Percentiles rank a stretch among this genome's conserved stretches.
These are phyloP conservation scores for Ogataea corticis DNA, from an alignment of 805 yeast species.

Conservation along the genomic window DNA sequence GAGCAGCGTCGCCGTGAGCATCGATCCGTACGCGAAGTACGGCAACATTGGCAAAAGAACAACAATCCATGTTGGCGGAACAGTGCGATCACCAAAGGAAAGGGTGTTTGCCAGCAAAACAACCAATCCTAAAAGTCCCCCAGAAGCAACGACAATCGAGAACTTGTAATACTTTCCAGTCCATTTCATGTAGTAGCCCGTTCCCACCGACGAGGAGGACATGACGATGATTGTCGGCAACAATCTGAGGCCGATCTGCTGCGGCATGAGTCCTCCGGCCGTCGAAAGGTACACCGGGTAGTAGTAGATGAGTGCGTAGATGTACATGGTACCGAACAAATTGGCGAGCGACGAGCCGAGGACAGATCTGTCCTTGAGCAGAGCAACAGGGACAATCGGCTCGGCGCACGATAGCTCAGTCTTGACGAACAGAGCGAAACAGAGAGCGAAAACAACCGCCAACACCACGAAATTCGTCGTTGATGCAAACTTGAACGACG, in stretches of 20 bases:
- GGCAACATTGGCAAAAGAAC: slow-evolving; percentile 47
- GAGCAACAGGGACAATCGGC: slow-evolving; percentile 62
- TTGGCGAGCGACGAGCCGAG: slow-evolving; percentile 64
- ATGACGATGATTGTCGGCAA: slow-evolving; percentile 62
- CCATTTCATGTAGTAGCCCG: slow-evolving; percentile 63
- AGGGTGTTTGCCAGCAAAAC: slow-evolving; percentile 20
- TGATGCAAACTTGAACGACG: slow-evolving; percentile 44
- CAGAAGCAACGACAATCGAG: slow-evolving; percentile 40
- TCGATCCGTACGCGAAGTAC: slow-evolving; percentile 55
- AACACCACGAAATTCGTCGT: slow-evolving; percentile 42
- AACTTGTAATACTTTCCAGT: slow-evolving; percentile 61
- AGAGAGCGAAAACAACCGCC: slow-evolving; percentile 5
- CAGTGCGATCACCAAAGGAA: slow-evolving; percentile 17
- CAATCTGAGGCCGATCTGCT: slow-evolving; percentile 58
- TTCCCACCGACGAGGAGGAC: slow-evolving; percentile 59
- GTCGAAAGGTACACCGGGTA: slow-evolving; percentile 62
- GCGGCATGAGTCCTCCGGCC: slow-evolving; percentile 52
- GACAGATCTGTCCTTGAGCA: slow-evolving; percentile 58
- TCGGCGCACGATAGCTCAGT: slow-evolving; percentile 34
- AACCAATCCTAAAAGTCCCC: slow-evolving; percentile 47
- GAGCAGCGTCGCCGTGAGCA: slow-evolving; percentile 64
- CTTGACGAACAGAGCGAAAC: slow-evolving; percentile 17
- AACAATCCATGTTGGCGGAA: slow-evolving; percentile 38
- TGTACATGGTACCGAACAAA: slow-evolving; percentile 56
- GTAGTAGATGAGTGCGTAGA: slow-evolving; percentile 51